These are phyloP conservation scores for Boletus rubroflammeus DNA, from an alignment of 768 basidiomycete species.

Conservation along the genomic window DNA sequence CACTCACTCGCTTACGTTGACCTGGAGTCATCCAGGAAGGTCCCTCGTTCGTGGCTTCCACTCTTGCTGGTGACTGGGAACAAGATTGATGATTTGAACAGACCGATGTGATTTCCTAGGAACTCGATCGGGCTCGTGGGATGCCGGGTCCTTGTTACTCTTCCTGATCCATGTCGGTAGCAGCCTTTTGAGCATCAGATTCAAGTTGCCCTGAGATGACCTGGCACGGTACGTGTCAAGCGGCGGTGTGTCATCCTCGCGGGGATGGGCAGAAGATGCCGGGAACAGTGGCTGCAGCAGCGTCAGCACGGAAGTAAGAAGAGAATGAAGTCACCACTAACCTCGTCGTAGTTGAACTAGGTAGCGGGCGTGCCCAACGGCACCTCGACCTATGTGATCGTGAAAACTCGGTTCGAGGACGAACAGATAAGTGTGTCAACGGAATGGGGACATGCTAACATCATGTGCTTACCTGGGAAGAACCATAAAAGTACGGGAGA, in stretches of 20 bases:
- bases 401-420: not conserved
- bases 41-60: not conserved
- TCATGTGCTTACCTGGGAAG: not conserved
- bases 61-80: not conserved
- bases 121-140: not conserved
- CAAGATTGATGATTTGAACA: not conserved
- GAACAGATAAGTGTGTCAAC: not conserved
- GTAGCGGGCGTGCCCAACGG: not conserved
- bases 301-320: not conserved
- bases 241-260: not conserved
- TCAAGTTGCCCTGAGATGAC: not conserved
- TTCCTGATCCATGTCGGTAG: not conserved
- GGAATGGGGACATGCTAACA: not conserved
- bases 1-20: not conserved
- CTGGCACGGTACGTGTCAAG: not conserved
- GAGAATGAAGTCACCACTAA: not conserved
- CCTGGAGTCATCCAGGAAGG: not conserved
- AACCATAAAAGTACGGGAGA: not conserved
- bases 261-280: not conserved
- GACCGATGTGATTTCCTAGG: not conserved
- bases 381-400: not conserved
- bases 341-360: not conserved
- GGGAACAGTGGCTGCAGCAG: not conserved
- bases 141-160: not conserved
- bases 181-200: not conserved